Evolutionary conservation across 768 basidiomycete species (phyloP).

Genomic region (Russula earlei): DNA sequence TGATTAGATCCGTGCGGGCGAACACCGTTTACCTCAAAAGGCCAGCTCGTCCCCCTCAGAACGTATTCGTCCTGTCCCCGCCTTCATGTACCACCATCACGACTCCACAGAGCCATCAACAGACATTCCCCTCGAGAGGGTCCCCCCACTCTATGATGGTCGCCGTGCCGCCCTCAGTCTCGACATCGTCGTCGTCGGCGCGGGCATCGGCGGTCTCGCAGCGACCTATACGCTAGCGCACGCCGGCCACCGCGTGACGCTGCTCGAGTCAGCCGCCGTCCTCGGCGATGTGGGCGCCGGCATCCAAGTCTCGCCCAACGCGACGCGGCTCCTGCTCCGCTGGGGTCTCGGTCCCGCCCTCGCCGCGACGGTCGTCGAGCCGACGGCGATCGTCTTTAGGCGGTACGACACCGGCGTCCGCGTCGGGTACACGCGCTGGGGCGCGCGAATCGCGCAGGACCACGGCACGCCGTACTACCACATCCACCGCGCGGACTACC

Average conservation of each 20-base stretch:
- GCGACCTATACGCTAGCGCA: slow-evolving; percentile 32
- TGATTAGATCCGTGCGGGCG: too few relatives aligned
- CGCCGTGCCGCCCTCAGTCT: slow-evolving; percentile 28
- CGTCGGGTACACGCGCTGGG: slow-evolving; percentile 32
- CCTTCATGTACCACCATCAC: neutral
- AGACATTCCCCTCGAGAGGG: slow-evolving; percentile 11
- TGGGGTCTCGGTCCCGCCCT: slow-evolving; percentile 32
- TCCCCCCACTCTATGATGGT: slow-evolving; percentile 24
- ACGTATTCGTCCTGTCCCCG: too few relatives aligned
- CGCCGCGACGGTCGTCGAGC: slow-evolving; percentile 27
- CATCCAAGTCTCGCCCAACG: slow-evolving; percentile 36
- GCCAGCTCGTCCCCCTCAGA: neutral
- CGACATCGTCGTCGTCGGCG: slow-evolving; percentile 33
- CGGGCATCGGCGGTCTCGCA: slow-evolving; percentile 35
- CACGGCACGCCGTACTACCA: slow-evolving; percentile 36
- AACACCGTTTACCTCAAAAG: neutral
- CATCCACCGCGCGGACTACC: slow-evolving; percentile 37
- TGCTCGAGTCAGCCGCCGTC: slow-evolving; percentile 31
- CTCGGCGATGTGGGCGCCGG: slow-evolving; percentile 37
- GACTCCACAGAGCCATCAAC: neutral
- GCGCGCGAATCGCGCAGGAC: slow-evolving; percentile 23
- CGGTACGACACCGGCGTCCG: slow-evolving; percentile 30
- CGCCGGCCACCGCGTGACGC: slow-evolving; percentile 32
- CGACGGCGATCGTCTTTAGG: slow-evolving; percentile 32
- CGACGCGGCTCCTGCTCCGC: slow-evolving; percentile 29